These are phyloP conservation scores for Sclerotiophoma versabilis DNA, from an alignment of 2,329 filamentous ascomycete species.

Conservation along the genomic window DNA sequence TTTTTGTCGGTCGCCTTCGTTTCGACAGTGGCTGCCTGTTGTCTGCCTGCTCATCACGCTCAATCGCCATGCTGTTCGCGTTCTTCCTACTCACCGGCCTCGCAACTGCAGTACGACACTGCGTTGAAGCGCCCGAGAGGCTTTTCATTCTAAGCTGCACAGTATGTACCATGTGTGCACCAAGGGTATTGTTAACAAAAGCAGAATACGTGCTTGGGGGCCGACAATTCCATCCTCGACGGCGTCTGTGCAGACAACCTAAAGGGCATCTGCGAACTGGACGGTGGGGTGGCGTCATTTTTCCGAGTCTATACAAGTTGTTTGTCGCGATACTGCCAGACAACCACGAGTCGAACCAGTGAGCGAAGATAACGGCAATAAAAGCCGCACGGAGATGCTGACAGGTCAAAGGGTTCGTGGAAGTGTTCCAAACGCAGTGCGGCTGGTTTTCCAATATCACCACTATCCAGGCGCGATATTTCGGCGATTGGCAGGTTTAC, in stretches of 20 bases:
- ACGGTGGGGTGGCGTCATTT: constrained; percentile 1
- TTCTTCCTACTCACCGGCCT: not conserved
- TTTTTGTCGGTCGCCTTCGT: not conserved
- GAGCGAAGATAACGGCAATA: not conserved
- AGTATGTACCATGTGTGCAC: not conserved
- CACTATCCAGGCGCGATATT: not conserved
- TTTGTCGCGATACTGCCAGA: not conserved
- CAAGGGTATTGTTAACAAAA: not conserved
- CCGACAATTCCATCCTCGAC: not conserved
- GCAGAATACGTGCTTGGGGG: not conserved
- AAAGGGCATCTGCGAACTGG: constrained; percentile 1
- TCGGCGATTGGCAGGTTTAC: constrained; percentile 1
- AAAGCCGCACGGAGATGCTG: not conserved
- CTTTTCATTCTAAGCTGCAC: not conserved
- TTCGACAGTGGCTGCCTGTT: not conserved
- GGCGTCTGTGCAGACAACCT: constrained; percentile 7
- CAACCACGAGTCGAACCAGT: not conserved
- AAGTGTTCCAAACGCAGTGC: not conserved
- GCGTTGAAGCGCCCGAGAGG: not conserved
- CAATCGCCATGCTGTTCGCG: not conserved
- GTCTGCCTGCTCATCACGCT: not conserved
- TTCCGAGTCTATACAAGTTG: not conserved
- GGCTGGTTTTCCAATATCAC: not conserved
- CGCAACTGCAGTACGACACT: not conserved
- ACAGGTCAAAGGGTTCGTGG: not conserved